Conservation (phyloP, 2,329 filamentous ascomycete genomes). For the Botrytis cinerea region DNA sequence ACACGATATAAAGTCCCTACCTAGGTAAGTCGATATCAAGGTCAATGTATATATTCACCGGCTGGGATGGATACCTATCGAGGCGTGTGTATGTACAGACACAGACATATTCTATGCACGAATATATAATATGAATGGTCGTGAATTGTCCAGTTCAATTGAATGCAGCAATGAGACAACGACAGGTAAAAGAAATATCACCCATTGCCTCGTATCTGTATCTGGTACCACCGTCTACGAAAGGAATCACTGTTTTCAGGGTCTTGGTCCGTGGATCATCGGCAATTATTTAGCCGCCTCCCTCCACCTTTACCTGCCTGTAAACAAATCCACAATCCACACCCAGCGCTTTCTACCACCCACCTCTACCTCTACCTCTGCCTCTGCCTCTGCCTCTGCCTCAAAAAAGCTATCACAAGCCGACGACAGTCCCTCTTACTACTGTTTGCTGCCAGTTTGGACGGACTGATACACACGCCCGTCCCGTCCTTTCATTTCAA, state of each 20-base stretch:
- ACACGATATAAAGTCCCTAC: background rate
- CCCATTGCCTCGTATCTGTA: background rate
- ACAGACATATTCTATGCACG: background rate
- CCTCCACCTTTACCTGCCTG: background rate
- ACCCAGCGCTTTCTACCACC: background rate
- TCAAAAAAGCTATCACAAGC: constrained; percentile 9
- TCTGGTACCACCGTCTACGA: background rate
- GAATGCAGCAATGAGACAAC: background rate
- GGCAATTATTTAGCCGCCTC: constrained; percentile 5
- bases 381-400: background rate
- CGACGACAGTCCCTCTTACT: background rate
- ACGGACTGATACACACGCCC: background rate
- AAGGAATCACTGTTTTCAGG: background rate
- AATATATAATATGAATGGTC: background rate
- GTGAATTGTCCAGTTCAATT: background rate
- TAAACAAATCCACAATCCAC: constrained; percentile 13
- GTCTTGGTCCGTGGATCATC: background rate
- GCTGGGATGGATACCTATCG: background rate
- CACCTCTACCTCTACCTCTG: background rate
- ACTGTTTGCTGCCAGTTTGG: background rate
- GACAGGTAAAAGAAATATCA: background rate
- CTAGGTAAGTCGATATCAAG: background rate
- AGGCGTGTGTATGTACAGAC: background rate
- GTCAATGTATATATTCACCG: background rate
- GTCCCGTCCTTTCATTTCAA: background rate